phyloP scores from a whole-genome alignment of 73 alveolate genomes.

The Paramecium sexaurelia region DNA sequence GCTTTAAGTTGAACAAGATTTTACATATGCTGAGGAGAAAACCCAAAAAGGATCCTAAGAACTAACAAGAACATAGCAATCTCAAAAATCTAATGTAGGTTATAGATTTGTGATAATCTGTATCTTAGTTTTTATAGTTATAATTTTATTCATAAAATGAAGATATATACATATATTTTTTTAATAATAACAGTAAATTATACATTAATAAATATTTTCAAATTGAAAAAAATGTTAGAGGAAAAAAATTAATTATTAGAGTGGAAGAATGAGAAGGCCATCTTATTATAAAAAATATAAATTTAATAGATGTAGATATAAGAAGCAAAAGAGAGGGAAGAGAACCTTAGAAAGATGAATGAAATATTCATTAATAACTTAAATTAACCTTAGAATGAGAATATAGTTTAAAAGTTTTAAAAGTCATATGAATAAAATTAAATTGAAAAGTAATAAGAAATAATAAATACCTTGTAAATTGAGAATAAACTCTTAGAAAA shows the following conservation, averaged over 20 bases:
- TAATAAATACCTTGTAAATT: not conserved
- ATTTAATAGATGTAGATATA: slow-evolving; percentile 54
- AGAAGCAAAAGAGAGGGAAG: slow-evolving; percentile 64
- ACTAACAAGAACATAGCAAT: not conserved
- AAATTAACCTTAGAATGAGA: slow-evolving; percentile 31
- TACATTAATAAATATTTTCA: not conserved
- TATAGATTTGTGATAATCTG: not conserved
- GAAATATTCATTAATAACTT: slow-evolving; percentile 54
- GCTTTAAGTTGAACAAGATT: not conserved
- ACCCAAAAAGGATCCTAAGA: slow-evolving; percentile 5
- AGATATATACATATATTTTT: not conserved
- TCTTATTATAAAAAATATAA: slow-evolving; percentile 38
- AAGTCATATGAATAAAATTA: not conserved
- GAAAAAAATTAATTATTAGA: not conserved
- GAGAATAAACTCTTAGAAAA: slow-evolving; percentile 5
- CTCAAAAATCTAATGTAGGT: not conserved
- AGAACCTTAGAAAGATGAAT: slow-evolving; percentile 65
- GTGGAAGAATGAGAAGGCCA: slow-evolving; percentile 68
- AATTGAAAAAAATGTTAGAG: not conserved
- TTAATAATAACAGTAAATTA: not conserved
- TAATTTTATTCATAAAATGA: not conserved
- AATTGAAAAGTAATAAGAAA: slow-evolving; percentile 8
- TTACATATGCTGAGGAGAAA: not conserved
- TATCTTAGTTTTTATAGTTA: not conserved
- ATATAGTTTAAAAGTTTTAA: not conserved